Evolutionary conservation across 495 filamentous ascomycete genomes (phyloP).

Genomic region (Darksidea phi): DNA sequence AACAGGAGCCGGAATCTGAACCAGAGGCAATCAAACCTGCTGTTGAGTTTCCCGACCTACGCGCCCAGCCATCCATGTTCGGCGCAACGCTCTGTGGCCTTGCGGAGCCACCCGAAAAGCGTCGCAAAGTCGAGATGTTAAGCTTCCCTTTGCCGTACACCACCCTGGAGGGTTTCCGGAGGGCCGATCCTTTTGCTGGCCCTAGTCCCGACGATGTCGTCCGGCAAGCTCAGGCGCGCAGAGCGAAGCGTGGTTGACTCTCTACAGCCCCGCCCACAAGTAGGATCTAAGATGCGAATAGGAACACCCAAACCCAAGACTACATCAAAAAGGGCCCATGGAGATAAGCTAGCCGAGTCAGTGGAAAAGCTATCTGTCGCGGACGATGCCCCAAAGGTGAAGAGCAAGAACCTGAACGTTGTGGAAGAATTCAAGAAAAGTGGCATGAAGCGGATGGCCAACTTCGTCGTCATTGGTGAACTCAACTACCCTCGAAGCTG

Average conservation of each 20-base stretch:
- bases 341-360: conserved; percentile 41
- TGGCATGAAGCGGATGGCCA: conserved; percentile 75
- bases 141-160: conserved; percentile 55
- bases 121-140: conserved; percentile 40
- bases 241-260: conserved; percentile 54
- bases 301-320: conserved; percentile 46
- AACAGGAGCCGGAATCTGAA: conserved; percentile 10
- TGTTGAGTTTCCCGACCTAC: conserved; percentile 33
- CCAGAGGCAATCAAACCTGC: conserved; percentile 8
- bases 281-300: conserved; percentile 44
- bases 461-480: conserved; percentile 92
- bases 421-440: conserved; percentile 74
- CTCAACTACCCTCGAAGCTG: not conserved
- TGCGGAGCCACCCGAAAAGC: not conserved
- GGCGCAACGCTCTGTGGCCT: conserved; percentile 56
- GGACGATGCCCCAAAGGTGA: conserved; percentile 68
- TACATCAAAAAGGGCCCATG: conserved; percentile 47
- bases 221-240: conserved; percentile 81
- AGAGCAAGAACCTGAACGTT: conserved; percentile 85
- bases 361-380: conserved; percentile 59
- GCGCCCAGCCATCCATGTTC: conserved; percentile 54
- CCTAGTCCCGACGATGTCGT: conserved; percentile 96
- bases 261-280: not conserved
- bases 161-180: conserved; percentile 49
- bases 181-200: conserved; percentile 70